phyloP scores from a whole-genome alignment of 2,329 filamentous ascomycete species.

The Apiospora koreana region DNA sequence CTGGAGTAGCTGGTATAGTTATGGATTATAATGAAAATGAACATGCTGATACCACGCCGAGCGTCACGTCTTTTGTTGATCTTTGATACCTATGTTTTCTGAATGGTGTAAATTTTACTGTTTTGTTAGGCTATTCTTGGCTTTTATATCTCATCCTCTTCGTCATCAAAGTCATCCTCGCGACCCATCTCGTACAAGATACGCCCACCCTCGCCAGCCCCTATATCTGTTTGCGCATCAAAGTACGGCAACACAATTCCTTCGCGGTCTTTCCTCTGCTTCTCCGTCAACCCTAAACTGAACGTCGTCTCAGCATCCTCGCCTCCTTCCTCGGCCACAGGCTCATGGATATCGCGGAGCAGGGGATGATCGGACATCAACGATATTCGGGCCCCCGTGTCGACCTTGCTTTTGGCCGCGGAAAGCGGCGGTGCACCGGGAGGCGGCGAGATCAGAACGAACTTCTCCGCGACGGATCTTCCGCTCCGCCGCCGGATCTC shows the following conservation, averaged over 20 bases:
- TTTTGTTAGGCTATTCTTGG: background rate
- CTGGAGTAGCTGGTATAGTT: constrained; percentile 32
- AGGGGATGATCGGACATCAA: constrained; percentile 77
- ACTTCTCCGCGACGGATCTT: constrained; percentile 70
- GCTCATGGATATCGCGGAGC: constrained; percentile 52
- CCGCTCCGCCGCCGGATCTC: constrained; percentile 86
- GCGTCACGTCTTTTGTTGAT: background rate
- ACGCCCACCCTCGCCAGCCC: constrained; percentile 80
- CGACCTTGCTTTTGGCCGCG: constrained; percentile 17
- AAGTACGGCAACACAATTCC: constrained; percentile 93
- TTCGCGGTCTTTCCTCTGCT: constrained; percentile 83
- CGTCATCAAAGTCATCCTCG: constrained; percentile 96
- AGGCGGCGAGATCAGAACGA: constrained; percentile 43
- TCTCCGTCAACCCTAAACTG: constrained; percentile 82
- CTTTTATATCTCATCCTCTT: constrained; percentile 51
- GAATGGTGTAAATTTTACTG: background rate
- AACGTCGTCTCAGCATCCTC: constrained; percentile 76
- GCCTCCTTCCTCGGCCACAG: constrained; percentile 37
- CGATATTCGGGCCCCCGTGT: constrained; percentile 34
- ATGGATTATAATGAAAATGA: constrained; percentile 14
- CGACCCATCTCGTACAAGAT: constrained; percentile 96
- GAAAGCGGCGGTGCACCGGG: background rate
- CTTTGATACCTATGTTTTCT: background rate
- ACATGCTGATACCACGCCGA: background rate
- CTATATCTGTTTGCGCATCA: constrained; percentile 84